These are phyloP conservation scores for Akanthomyces uredinophilus DNA, from an alignment of 2,329 filamentous ascomycete genomes.

Conservation along the genomic window DNA sequence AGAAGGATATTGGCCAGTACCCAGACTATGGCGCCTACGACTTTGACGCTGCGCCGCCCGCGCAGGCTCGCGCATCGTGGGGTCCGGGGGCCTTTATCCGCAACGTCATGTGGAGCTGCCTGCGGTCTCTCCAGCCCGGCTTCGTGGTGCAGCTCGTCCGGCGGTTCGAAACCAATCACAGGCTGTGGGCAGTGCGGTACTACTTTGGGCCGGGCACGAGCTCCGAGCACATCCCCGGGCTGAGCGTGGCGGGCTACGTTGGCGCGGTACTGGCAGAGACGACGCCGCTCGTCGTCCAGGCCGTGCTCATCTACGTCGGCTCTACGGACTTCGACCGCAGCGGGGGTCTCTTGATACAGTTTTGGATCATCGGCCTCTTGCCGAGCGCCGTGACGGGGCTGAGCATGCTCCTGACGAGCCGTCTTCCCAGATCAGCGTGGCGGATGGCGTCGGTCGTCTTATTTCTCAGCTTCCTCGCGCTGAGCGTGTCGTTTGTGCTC, in stretches of 20 bases:
- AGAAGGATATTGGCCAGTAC: background rate
- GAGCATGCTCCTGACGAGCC: background rate
- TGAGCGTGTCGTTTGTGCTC: background rate
- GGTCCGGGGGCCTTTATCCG: background rate
- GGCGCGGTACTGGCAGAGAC: background rate
- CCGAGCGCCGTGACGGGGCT: conserved; percentile 3
- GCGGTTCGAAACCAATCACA: conserved; percentile 1
- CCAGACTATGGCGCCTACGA: background rate
- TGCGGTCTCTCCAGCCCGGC: conserved; percentile 9
- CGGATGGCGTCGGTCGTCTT: background rate
- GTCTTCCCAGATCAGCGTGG: background rate
- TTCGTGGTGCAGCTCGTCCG: conserved; percentile 5
- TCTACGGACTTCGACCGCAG: background rate
- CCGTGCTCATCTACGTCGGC: conserved; percentile 7
- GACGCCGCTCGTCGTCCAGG: conserved; percentile 1
- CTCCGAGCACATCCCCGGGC: background rate
- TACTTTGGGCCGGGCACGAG: conserved; percentile 5
- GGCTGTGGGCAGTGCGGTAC: conserved; percentile 4
- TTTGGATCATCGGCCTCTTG: conserved; percentile 7
- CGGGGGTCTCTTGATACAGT: background rate
- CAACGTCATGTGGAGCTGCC: conserved; percentile 11
- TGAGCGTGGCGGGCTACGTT: background rate
- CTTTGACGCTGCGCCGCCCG: background rate
- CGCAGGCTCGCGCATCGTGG: background rate
- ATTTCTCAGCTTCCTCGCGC: background rate